A percentile compares a stretch with the other conserved stretches of the same genome.
phyloP scores from a whole-genome alignment of 345 rosid genomes.

The Salix arbutifolia region DNA sequence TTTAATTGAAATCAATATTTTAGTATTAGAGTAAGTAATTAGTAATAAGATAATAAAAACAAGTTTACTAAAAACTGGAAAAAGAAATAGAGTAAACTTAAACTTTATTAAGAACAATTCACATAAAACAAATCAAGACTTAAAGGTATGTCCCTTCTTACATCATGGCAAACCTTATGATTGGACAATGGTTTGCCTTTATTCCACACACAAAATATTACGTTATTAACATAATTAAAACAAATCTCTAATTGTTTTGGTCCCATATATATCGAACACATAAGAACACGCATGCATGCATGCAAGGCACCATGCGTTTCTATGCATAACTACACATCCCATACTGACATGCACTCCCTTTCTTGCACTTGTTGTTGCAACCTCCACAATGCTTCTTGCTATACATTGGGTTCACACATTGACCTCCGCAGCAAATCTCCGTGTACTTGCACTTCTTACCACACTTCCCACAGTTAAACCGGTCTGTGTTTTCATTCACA shows the following conservation, averaged over 20 bases:
- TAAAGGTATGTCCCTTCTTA: background rate
- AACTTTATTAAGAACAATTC: background rate
- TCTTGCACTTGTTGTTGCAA: slow-evolving; percentile 52
- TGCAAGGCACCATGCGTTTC: background rate
- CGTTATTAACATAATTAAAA: background rate
- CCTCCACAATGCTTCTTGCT: slow-evolving; percentile 52
- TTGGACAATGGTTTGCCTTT: slow-evolving; percentile 5
- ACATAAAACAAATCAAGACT: background rate
- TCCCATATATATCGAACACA: background rate
- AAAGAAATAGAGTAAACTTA: background rate
- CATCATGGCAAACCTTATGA: background rate
- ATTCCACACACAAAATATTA: background rate
- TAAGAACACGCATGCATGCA: too few relatives aligned
- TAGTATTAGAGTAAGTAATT: too few relatives aligned
- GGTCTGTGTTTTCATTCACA: slow-evolving; percentile 40
- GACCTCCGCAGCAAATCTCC: slow-evolving; percentile 51
- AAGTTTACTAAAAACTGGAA: too few relatives aligned
- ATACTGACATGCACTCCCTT: slow-evolving; percentile 42
- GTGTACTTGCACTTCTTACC: slow-evolving; percentile 52
- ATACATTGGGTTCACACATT: slow-evolving; percentile 54
- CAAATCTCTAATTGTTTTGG: background rate
- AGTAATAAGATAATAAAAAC: too few relatives aligned
- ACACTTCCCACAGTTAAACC: slow-evolving; percentile 49
- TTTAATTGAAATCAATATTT: too few relatives aligned
- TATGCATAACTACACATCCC: slow-evolving; percentile 65